Evolutionary conservation across 495 filamentous ascomycete species (phyloP).

Genomic region (Pyronema omphalodes): DNA sequence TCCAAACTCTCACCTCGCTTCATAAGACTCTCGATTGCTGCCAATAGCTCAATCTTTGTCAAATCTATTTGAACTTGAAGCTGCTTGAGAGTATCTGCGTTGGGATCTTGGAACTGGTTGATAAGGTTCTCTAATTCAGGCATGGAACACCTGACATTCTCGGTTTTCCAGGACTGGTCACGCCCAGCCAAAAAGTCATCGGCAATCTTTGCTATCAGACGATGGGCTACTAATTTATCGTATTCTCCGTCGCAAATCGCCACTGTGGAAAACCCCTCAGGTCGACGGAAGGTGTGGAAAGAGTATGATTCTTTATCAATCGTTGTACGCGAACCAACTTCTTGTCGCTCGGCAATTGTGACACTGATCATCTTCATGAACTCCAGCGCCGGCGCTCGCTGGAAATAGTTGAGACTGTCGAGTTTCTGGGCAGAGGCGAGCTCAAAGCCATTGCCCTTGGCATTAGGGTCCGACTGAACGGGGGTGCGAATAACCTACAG

Average conservation of each 20-base stretch:
- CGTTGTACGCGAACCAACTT: conserved; percentile 73
- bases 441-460: conserved; percentile 31
- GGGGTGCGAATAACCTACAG: conserved; percentile 68
- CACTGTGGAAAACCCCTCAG: conserved; percentile 71
- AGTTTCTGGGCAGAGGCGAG: conserved; percentile 66
- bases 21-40: conserved; percentile 90
- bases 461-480: conserved; percentile 40
- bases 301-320: conserved; percentile 78
- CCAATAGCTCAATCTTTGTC: conserved; percentile 93
- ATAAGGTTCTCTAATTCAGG: conserved; percentile 68
- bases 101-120: conserved; percentile 73
- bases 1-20: conserved; percentile 95
- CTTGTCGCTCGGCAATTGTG: conserved; percentile 62
- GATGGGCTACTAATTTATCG: conserved; percentile 77
- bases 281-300: conserved; percentile 79
- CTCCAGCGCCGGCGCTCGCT: conserved; percentile 45
- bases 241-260: conserved; percentile 86
- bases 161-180: conserved; percentile 41
- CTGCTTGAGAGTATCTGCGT: conserved; percentile 81
- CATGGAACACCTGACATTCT: conserved; percentile 37
- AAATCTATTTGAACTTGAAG: conserved; percentile 95
- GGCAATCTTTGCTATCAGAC: conserved; percentile 74
- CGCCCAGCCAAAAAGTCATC: conserved; percentile 87
- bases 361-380: conserved; percentile 53
- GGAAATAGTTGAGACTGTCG: conserved; percentile 64